Evolutionary conservation across 2,329 filamentous ascomycete genomes (phyloP).

Genomic region (Tricladium varicosporioides): DNA sequence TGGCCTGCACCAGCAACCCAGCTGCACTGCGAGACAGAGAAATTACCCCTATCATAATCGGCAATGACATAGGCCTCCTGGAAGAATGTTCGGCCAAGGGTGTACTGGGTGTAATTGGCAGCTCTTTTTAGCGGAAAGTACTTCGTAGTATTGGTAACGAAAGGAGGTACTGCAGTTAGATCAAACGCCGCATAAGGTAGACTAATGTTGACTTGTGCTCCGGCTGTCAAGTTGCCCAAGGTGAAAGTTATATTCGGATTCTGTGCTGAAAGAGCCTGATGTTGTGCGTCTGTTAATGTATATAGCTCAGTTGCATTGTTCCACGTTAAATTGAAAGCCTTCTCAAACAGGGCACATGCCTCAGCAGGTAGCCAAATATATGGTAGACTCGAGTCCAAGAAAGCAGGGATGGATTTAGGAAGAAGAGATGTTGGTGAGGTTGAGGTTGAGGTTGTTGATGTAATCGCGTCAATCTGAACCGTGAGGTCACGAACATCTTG

Average conservation of each 20-base stretch:
- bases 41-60: conserved; percentile 1
- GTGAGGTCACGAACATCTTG: conserved; percentile 39
- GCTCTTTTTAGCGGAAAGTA: conserved; percentile 38
- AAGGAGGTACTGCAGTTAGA: conserved; percentile 35
- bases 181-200: conserved; percentile 39
- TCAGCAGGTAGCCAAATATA: conserved; percentile 38
- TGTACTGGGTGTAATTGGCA: conserved; percentile 35
- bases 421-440: conserved; percentile 15
- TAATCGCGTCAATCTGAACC: conserved; percentile 35
- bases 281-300: conserved; percentile 27
- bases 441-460: conserved; percentile 19
- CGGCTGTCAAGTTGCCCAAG: conserved; percentile 29
- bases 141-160: conserved; percentile 42
- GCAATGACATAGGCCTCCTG: conserved; percentile 36
- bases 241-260: conserved; percentile 36
- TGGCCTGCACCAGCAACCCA: neutral
- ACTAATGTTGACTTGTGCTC: conserved; percentile 30
- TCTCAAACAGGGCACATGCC: conserved; percentile 36
- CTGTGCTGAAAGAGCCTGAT: conserved; percentile 24
- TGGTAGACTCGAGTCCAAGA: conserved; percentile 38
- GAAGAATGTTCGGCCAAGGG: conserved; percentile 38
- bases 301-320: conserved; percentile 36
- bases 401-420: conserved; percentile 27
- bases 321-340: conserved; percentile 35
- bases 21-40: conserved; percentile 2